Evolutionary conservation across 257 asterid species (phyloP), one percentile per base, ranked within the genome.

Genomic region (Solanum ahanhuiri): DNA sequence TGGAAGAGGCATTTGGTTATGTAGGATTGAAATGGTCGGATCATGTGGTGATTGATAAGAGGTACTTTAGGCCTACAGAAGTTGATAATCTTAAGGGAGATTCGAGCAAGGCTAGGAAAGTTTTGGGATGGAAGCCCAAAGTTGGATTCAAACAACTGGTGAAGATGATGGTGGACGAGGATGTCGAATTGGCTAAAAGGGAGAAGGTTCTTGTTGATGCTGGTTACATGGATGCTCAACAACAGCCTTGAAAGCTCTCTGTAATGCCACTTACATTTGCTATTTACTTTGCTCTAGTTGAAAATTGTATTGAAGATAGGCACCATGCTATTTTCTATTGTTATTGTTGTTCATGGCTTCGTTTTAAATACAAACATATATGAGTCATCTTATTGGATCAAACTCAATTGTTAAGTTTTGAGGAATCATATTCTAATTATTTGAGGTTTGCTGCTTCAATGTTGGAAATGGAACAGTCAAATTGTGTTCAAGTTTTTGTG

Each of bases 151-250:
- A 93, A 91, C 90, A 95, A 92, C 90, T 96, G 88, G 99, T 95
- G 89, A 94, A 90, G 95, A 96, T 96, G 98, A 96, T 96, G 98
- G 97, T 96, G 31, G 99, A 95, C 87, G 98, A 95, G 85, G 99
- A 96, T 86, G 57, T 96, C 25, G 98, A 95, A 82, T 87, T 94
- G 91, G 99, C 99, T 1, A 95, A 95, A 89, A 96, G 99, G 51
- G 99, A 96, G 88, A 96, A 96, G 72, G 96, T 96, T 88, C 99
- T 96, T 87, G 99, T 96, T 73, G 98, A 95, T 92, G 98, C 98
- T n/a, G 99, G 99, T 6, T 96, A 76, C 86, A 88, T 96, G 98
- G 99, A 96, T 90, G 98, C 99, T 43, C 98, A 95, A 86, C 99
- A 96, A 88, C 99, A 96, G 92, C 99, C 98, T 83, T 96, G 93